Conservation (phyloP, 2,329 filamentous ascomycete genomes). For the Exophiala sp. region DNA sequence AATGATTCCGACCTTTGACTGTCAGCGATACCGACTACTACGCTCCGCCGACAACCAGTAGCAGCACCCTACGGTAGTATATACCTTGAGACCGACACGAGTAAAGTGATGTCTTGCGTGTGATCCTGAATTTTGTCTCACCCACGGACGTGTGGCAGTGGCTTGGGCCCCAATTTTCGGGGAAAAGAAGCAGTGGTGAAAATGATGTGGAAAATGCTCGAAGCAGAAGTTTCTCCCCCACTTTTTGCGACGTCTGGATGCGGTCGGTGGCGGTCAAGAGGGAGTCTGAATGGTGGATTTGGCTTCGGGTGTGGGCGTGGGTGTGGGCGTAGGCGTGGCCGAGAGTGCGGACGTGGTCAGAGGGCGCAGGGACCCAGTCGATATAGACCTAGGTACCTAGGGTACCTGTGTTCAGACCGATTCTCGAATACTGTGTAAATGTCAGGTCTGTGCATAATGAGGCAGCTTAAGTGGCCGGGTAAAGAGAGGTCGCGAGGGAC, state of each 20-base stretch:
- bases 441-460: neutral
- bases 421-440: too few relatives aligned
- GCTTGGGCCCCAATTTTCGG: neutral
- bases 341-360: too few relatives aligned
- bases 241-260: neutral
- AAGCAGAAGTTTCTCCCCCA: neutral
- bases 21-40: too few relatives aligned
- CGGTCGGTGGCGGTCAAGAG: neutral
- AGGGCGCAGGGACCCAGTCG: neutral
- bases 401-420: too few relatives aligned
- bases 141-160: constrained; percentile 5
- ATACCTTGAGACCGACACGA: neutral
- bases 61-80: neutral
- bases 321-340: neutral
- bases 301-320: neutral
- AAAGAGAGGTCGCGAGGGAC: neutral
- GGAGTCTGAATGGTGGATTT: neutral
- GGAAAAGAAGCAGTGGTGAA: neutral
- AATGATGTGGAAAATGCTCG: neutral
- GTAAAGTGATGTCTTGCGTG: neutral
- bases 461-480: neutral
- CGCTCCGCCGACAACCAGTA: neutral
- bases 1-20: neutral
- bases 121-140: neutral
- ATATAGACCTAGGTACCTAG: too few relatives aligned